These are phyloP conservation scores for Vanderwaltozyma yarrowii DNA, from an alignment of 805 yeast species.

Conservation along the genomic window DNA sequence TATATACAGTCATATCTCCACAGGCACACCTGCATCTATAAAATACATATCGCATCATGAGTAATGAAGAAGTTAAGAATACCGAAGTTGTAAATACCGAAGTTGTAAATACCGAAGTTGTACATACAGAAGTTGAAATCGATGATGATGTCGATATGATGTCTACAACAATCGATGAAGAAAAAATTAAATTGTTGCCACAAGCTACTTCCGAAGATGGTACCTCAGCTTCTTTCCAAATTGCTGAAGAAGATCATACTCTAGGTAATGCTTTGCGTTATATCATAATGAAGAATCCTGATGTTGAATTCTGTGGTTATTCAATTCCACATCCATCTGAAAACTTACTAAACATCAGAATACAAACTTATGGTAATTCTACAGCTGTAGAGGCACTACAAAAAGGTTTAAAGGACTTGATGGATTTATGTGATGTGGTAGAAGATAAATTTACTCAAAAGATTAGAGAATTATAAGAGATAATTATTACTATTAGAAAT, in stretches of 20 bases:
- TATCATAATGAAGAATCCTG: constrained; percentile 94
- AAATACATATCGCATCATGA: too few species aligned
- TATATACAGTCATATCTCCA: too few species aligned
- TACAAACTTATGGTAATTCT: constrained; percentile 78
- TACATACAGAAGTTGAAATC: not conserved
- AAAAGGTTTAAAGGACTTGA: constrained; percentile 79
- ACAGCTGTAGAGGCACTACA: constrained; percentile 91
- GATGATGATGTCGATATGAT: not conserved
- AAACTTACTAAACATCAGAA: constrained; percentile 75
- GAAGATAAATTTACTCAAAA: constrained; percentile 69
- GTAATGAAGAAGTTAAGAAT: too few species aligned
- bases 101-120: not conserved
- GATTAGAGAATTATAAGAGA: constrained; percentile 38
- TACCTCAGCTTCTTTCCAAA: constrained; percentile 88
- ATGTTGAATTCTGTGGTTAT: constrained; percentile 96
- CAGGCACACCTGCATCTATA: too few species aligned
- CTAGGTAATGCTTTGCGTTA: constrained; percentile 89
- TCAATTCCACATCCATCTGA: constrained; percentile 98
- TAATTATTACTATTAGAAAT: too few species aligned
- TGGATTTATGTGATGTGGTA: constrained; percentile 71
- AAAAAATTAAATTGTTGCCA: constrained; percentile 49
- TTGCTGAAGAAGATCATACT: constrained; percentile 91
- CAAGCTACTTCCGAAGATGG: constrained; percentile 92
- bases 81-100: not conserved
- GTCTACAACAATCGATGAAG: constrained; percentile 27